phyloP scores from a whole-genome alignment of 148 eudicot species.

The Rhododendron ferrugineum region DNA sequence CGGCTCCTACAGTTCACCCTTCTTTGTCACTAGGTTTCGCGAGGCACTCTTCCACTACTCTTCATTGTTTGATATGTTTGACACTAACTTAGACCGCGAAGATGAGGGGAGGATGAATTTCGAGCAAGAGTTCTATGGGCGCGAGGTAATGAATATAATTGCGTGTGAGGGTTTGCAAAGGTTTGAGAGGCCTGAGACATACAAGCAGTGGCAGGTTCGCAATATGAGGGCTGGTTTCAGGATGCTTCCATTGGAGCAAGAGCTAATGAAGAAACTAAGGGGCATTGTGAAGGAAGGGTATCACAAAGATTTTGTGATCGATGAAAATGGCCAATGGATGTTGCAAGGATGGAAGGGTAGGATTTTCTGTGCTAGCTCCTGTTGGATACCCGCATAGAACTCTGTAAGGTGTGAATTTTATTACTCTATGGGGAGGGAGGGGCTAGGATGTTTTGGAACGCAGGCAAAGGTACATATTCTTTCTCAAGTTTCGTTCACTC shows the following conservation, averaged over 20 bases:
- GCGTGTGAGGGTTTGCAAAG: conserved; percentile 82
- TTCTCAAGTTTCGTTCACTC: background rate
- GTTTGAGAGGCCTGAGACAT: conserved; percentile 71
- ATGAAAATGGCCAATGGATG: conserved; percentile 37
- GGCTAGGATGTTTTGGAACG: background rate
- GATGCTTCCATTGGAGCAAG: conserved; percentile 27
- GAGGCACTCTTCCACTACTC: conserved; percentile 44
- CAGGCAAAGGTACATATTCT: conserved; percentile 1
- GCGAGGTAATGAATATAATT: conserved; percentile 61
- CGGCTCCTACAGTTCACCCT: conserved; percentile 33
- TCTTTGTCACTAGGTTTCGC: conserved; percentile 39
- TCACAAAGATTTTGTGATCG: conserved; percentile 35
- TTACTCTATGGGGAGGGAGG: background rate
- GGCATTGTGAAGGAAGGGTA: conserved; percentile 21
- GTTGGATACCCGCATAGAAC: conserved; percentile 36
- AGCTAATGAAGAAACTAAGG: conserved; percentile 27
- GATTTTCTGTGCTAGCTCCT: conserved; percentile 31
- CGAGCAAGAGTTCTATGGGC: conserved; percentile 62
- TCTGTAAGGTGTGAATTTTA: background rate
- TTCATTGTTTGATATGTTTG: conserved; percentile 30
- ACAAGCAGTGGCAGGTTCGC: conserved; percentile 77
- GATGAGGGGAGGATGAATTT: conserved; percentile 44
- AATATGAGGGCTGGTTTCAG: conserved; percentile 50
- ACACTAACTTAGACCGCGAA: conserved; percentile 28
- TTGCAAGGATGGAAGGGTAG: conserved; percentile 47